Evolutionary conservation across 805 yeast genomes (phyloP).

Genomic region (Lachancea dasiensis): DNA sequence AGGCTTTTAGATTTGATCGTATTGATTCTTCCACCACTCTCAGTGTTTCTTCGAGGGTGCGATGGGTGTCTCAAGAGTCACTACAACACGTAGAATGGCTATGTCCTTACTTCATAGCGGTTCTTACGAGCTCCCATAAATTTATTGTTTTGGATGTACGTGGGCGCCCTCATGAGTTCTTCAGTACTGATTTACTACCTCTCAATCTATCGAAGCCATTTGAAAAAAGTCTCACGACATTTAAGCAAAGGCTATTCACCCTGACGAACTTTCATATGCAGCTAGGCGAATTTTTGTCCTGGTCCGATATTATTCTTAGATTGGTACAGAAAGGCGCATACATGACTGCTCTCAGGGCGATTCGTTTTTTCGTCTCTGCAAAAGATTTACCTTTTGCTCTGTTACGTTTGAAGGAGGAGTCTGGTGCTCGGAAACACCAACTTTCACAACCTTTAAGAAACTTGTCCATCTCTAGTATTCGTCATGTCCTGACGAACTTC

Average conservation of each 20-base stretch:
- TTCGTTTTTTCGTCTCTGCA: constrained; percentile 17
- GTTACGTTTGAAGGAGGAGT: constrained; percentile 14
- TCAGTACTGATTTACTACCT: constrained; percentile 22
- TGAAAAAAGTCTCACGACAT: constrained; percentile 18
- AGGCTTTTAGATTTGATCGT: neutral
- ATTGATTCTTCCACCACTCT: neutral
- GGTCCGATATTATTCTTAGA: constrained; percentile 29
- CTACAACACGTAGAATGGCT: constrained; percentile 21
- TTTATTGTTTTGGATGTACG: constrained; percentile 17
- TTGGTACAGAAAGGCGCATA: constrained; percentile 28
- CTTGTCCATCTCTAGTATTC: constrained; percentile 27
- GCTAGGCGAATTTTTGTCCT: constrained; percentile 25
- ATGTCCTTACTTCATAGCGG: constrained; percentile 15
- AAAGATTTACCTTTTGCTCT: constrained; percentile 17
- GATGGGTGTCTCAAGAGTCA: constrained; percentile 5
- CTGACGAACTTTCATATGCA: constrained; percentile 25
- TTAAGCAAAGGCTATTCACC: constrained; percentile 17
- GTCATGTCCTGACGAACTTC: constrained; percentile 17
- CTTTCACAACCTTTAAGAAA: constrained; percentile 27
- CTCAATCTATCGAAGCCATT: constrained; percentile 27
- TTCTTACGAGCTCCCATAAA: constrained; percentile 27
- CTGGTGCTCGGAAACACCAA: constrained; percentile 19
- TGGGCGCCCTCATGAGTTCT: constrained; percentile 10
- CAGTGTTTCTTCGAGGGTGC: neutral
- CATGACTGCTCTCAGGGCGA: constrained; percentile 22